phyloP scores from a whole-genome alignment of 148 eudicot species.

The Fagopyrum esculentum region DNA sequence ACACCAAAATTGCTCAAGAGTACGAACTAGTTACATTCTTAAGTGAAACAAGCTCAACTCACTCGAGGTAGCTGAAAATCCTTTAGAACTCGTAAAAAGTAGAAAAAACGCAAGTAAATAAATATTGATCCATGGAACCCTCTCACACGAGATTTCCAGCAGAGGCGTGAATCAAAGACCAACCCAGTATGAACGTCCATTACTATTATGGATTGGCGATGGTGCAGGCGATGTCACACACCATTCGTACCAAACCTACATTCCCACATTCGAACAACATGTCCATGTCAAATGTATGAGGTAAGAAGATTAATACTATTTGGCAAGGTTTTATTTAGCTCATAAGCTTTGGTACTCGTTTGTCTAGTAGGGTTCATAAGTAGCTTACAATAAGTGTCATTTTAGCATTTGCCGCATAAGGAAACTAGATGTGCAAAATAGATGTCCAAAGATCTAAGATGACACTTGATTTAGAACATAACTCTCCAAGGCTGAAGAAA shows the following conservation, averaged over 20 bases:
- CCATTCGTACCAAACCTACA: slow-evolving; percentile 99
- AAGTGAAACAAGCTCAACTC: neutral
- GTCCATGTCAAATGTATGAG: neutral
- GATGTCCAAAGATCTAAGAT: neutral
- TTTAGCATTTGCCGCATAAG: neutral
- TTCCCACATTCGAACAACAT: slow-evolving; percentile 5
- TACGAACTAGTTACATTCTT: neutral
- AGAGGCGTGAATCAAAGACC: slow-evolving; percentile 39
- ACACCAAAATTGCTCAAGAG: neutral
- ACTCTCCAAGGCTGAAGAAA: too few relatives aligned
- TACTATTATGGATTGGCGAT: slow-evolving; percentile 74
- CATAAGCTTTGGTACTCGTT: neutral
- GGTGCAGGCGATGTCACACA: slow-evolving; percentile 54
- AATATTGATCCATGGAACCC: neutral
- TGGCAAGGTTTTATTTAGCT: neutral
- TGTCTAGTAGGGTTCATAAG: neutral
- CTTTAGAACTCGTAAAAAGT: neutral
- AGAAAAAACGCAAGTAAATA: neutral
- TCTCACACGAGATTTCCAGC: neutral
- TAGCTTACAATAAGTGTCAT: neutral
- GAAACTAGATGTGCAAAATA: neutral
- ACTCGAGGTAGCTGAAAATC: slow-evolving; percentile 2
- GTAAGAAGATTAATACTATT: neutral
- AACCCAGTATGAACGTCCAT: slow-evolving; percentile 96
- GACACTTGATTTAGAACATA: neutral